Conservation (phyloP, 2,329 filamentous ascomycete genomes). For the Aureobasidium zeae region DNA sequence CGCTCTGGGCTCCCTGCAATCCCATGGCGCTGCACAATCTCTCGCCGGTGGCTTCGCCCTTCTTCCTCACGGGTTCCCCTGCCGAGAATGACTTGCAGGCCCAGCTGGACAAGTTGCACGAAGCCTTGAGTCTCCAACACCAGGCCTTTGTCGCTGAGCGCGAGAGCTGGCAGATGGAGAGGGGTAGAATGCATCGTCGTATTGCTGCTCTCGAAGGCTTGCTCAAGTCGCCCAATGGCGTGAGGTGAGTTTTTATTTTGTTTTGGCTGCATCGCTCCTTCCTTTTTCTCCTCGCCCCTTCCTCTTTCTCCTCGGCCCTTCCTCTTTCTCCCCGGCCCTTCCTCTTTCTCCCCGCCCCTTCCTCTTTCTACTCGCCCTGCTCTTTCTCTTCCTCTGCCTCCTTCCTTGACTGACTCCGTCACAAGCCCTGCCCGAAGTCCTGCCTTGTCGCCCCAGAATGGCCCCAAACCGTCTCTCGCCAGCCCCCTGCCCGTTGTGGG, state of each 20-base stretch:
- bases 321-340: no score
- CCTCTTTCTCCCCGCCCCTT: no score
- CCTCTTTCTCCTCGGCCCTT: no score
- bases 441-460: constrained; percentile 23
- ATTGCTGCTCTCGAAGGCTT: constrained; percentile 29
- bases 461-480: constrained; percentile 21
- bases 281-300: no score
- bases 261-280: no score
- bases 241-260: no score
- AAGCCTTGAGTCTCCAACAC: constrained; percentile 26
- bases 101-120: constrained; percentile 28
- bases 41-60: constrained; percentile 15
- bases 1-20: constrained; percentile 22
- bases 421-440: constrained; percentile 30
- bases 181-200: constrained; percentile 25
- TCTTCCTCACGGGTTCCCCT: neutral
- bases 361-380: no score
- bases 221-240: constrained; percentile 26
- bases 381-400: no score
- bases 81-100: constrained; percentile 23
- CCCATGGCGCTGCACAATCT: constrained; percentile 20
- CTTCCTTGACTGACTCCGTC: constrained; percentile 7
- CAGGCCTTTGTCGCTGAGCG: constrained; percentile 29
- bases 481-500: constrained; percentile 30
- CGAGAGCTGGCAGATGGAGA: constrained; percentile 28